Base-by-base conservation (phyloP, 768 basidiomycete species). In the Boletus patriciae region DNA sequence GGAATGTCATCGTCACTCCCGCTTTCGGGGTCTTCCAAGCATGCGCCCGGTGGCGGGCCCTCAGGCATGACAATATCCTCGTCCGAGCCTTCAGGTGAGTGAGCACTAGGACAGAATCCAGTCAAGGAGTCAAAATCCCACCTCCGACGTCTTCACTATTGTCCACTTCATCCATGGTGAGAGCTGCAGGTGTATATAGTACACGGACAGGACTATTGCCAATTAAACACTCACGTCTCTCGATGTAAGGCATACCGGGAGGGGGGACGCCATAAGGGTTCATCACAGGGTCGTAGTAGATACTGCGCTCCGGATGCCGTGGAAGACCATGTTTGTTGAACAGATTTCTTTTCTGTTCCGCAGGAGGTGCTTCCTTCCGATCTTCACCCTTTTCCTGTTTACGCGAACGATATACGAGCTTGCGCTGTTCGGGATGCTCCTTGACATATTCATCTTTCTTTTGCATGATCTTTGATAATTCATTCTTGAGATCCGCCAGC, bases 191-290 rank as follows among this genome's bases (percentile, higher is more conserved):
- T 29, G 43, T 59, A 29, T 55, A 23, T 19, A 58, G 23, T 10
- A 27, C 21, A 9, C 19, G 23, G 53, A 50, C 38, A 18, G 23
- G 43, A 45, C 43, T 10, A 23, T 44, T 44, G 42, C 40, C 15
- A 37, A 56, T 48, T 23, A 34, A n/a, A 36, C 6, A 77, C 89
- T 74, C 64, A 95, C 94, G 82, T 75, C 88, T 74, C 70, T 98
- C 92, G 55, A 83, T 76, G 72, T 97, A 98, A n/a, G 92, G 93
- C 94, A 97, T 92, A 8, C 96, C 96, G 13, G 95, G 96, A 41
- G 95, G 95, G 19, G 95, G 86, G 18, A 94, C 90, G 29, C 94
- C 95, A 67, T 80, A 94, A 23, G 94, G 93, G 69, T 98, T 98
- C 83, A 95, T 87, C 41, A 94, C 82, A 29, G 90, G 83, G 65